Percentiles rank a stretch among this genome's conserved stretches.
phyloP scores from a whole-genome alignment of 441 rosid genomes.

The Croton setiger region DNA sequence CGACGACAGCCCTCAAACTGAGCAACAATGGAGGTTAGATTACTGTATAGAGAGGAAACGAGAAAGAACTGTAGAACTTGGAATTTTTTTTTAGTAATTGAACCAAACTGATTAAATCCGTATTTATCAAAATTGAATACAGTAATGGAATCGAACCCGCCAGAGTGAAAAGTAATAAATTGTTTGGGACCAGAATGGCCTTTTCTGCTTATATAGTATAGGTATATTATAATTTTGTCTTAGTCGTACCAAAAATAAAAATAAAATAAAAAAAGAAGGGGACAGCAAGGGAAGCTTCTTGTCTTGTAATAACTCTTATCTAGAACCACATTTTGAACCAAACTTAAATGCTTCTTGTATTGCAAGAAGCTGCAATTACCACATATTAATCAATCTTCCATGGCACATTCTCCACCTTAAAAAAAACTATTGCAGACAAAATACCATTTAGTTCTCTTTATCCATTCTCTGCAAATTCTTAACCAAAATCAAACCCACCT shows the following conservation, averaged over 20 bases:
- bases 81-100: not conserved
- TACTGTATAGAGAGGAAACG: no score
- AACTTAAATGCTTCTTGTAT: slow-evolving; percentile 10
- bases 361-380: slow-evolving; percentile 23
- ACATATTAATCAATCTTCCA: not conserved
- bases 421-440: not conserved
- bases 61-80: no score
- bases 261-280: not conserved
- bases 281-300: slow-evolving; percentile 24
- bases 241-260: not conserved
- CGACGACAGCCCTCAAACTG: no score
- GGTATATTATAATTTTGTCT: not conserved
- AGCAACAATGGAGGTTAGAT: no score
- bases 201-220: not conserved
- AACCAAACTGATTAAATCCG: not conserved
- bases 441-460: slow-evolving; percentile 13
- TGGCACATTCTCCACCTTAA: slow-evolving; percentile 35
- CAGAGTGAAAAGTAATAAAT: not conserved
- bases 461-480: slow-evolving; percentile 10
- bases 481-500: not conserved
- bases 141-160: no score
- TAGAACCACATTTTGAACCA: slow-evolving; percentile 30
- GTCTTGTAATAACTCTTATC: slow-evolving; percentile 23
- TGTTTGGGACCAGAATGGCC: not conserved
- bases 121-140: no score